Conservation (phyloP, 2,329 filamentous ascomycete species). For the Xylariales sp. region DNA sequence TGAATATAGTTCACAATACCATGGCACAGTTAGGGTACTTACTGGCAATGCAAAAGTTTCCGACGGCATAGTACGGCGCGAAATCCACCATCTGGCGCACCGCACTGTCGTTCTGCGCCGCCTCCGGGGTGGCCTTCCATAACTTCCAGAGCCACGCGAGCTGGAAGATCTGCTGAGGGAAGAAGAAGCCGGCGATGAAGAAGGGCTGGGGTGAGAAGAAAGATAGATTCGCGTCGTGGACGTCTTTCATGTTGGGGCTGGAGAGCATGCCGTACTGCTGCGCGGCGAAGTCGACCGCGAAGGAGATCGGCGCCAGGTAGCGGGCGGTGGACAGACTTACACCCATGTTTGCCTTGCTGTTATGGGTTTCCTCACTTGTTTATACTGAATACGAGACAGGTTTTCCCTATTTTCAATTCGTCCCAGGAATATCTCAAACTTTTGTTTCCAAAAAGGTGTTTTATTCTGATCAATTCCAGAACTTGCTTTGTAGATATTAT, state of each 20-base stretch:
- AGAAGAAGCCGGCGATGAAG: constrained; percentile 58
- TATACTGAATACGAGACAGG: too few species aligned
- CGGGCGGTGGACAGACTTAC: constrained; percentile 48
- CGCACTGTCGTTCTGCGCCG: constrained; percentile 31
- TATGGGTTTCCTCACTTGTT: too few species aligned
- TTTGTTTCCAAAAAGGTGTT: too few species aligned
- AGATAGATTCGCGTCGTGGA: constrained; percentile 53
- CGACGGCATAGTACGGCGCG: constrained; percentile 50
- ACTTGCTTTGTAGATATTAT: too few species aligned
- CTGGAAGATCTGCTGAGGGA: constrained; percentile 56
- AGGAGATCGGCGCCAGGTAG: constrained; percentile 49
- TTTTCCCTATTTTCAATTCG: too few species aligned
- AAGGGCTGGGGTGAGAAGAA: constrained; percentile 56
- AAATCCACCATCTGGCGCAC: constrained; percentile 46
- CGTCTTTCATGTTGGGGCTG: constrained; percentile 53
- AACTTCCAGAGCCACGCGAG: constrained; percentile 53
- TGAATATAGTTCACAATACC: background rate
- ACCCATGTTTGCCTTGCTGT: constrained; percentile 48
- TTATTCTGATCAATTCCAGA: too few species aligned
- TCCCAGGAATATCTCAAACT: too few species aligned
- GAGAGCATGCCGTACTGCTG: constrained; percentile 57
- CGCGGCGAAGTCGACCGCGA: constrained; percentile 51
- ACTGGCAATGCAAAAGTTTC: constrained; percentile 56
- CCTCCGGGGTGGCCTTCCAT: constrained; percentile 40
- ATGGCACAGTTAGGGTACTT: constrained; percentile 18